Conservation (phyloP, 2,329 filamentous ascomycete genomes). For the Aspergillus puulaauensis region DNA sequence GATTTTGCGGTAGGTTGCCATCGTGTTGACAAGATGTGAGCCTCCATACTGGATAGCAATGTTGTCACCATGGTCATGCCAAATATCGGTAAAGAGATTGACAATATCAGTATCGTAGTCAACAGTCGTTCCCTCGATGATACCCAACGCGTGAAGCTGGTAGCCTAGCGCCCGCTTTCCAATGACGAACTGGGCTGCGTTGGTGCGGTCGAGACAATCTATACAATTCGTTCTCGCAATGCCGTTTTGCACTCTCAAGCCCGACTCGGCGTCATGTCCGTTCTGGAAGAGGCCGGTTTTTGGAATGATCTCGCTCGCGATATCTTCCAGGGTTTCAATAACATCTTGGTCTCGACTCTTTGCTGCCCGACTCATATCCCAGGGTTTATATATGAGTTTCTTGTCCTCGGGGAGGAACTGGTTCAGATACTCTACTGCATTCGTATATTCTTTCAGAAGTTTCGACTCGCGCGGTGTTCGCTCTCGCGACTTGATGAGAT, state of each 20-base stretch:
- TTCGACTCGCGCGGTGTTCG: conserved; percentile 89
- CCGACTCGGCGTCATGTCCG: conserved; percentile 67
- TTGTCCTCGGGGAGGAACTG: conserved; percentile 83
- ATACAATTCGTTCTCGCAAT: conserved; percentile 96
- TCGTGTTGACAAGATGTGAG: conserved; percentile 96
- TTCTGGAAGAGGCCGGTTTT: conserved; percentile 95
- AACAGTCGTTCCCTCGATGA: conserved; percentile 74
- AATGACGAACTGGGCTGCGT: conserved; percentile 96
- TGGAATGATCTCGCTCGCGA: conserved; percentile 81
- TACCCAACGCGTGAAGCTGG: conserved; percentile 86
- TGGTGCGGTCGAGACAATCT: conserved; percentile 94
- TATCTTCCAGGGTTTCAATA: conserved; percentile 84
- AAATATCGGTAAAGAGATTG: conserved; percentile 97
- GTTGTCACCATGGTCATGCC: conserved; percentile 94
- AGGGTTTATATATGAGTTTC: conserved; percentile 90
- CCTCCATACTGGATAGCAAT: conserved; percentile 98
- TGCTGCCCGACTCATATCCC: conserved; percentile 96
- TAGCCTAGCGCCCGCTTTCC: conserved; percentile 90
- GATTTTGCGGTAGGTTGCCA: conserved; percentile 98
- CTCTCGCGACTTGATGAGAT: conserved; percentile 87
- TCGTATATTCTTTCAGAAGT: conserved; percentile 80
- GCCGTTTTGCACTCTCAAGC: conserved; percentile 78
- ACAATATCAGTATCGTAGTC: conserved; percentile 95
- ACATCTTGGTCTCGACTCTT: conserved; percentile 93
- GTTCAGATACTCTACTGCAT: conserved; percentile 87